Evolutionary conservation across 2,329 filamentous ascomycete genomes (phyloP), one percentile per base, ranked within the genome.

Genomic region (Fusarium stilboides): DNA sequence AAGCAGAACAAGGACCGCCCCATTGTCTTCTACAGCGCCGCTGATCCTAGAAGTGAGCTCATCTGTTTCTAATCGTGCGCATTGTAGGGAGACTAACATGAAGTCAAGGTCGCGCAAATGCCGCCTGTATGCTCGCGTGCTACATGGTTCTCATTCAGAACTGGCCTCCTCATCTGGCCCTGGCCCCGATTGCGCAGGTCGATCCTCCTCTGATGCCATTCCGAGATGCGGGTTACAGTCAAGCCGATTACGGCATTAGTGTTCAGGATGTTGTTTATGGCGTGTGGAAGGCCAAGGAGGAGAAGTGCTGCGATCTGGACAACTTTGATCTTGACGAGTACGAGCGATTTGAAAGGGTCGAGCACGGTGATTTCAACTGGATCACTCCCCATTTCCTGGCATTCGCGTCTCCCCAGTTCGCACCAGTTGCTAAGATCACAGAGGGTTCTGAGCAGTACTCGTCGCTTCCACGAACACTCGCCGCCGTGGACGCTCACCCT

Each of bases 281-380:
- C 62, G 94, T 99, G 19, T 99, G 96, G 95, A 97, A 95, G 80
- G 96, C 96, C 45, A 99, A 98, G 84, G 96, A 99, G 78, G 93
- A 98, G 80, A 91, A 92, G 47, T 91, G 97, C 75, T 97, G 94
- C 77, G 92, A 93, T 56, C 85, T 99, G 62, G 94, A 97, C 78
- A 94, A 96, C 78, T 99, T 99, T 78, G 94, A 95, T 75, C 87
- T 99, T 20, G 94, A 98, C 82, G 94, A 98, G 88, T 99, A 99
- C 79, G 96, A 99, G 82, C 92, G 89, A 78, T 99, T 89, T 75
- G 96, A 99, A 83, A 89, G 96, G 61, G 96, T 99, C 20, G 96
- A 99, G 79, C 94, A 98, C 85, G 96, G 96, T 68, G 96, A 99
- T 82, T 99, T 99, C 91, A 99, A 99, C 88, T 99, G 96, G 96